These are phyloP conservation scores for Aspergillus diversus DNA, from an alignment of 495 filamentous ascomycete genomes.

Conservation along the genomic window DNA sequence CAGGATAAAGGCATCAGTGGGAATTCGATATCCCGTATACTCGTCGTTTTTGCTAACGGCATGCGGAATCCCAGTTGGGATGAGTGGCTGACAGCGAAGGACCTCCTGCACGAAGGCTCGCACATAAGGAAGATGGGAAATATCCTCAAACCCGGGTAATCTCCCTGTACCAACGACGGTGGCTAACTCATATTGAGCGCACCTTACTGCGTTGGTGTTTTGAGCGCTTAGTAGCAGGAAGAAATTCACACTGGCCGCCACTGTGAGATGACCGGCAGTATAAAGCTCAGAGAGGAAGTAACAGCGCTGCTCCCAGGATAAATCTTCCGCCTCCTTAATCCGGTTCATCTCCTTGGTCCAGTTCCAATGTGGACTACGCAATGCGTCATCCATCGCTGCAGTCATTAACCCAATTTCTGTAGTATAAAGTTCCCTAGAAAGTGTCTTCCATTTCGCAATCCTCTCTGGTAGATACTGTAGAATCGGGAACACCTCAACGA, in stretches of 20 bases:
- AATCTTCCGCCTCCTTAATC: not conserved
- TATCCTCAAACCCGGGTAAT: not conserved
- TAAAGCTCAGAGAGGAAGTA: not conserved
- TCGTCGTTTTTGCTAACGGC: not conserved
- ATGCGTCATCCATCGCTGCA: not conserved
- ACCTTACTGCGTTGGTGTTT: not conserved
- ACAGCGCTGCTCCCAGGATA: not conserved
- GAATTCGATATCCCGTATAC: not conserved
- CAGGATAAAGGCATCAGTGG: not conserved
- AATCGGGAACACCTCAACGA: not conserved
- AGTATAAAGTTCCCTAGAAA: not conserved
- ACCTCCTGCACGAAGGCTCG: not conserved
- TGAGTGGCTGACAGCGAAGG: not conserved
- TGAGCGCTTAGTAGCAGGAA: not conserved
- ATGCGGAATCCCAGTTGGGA: constrained; percentile 1
- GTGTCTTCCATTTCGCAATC: not conserved
- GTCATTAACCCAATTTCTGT: not conserved
- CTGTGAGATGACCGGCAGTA: not conserved
- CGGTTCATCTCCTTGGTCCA: not conserved
- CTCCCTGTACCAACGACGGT: not conserved
- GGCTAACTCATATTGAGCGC: not conserved
- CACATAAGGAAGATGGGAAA: not conserved
- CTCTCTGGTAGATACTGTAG: not conserved
- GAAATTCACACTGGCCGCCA: not conserved
- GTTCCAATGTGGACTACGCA: not conserved